A percentile compares a stretch with the other conserved stretches of the same genome.
Evolutionary conservation across 305 asterid genomes (phyloP).

Genomic region (Fraxinus latifolia): DNA sequence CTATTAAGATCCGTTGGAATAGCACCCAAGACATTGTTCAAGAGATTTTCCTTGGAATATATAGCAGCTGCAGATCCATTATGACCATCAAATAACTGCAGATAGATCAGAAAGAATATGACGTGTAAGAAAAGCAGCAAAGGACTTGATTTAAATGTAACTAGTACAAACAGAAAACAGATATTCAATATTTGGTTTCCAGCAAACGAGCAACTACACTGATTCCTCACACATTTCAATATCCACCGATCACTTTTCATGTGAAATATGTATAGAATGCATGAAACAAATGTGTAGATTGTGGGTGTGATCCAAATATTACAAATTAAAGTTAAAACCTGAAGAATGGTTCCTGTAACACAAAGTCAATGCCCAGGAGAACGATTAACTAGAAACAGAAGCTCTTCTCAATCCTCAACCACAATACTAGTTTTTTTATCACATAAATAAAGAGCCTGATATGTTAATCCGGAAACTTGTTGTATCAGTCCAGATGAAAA

Average conservation of each 20-base stretch:
- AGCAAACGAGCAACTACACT: background rate
- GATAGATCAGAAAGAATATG: slow-evolving; percentile 12
- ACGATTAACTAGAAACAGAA: background rate
- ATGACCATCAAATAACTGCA: slow-evolving; percentile 93
- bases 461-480: background rate
- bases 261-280: background rate
- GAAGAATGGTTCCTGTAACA: background rate
- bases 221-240: background rate
- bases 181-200: background rate
- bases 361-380: background rate
- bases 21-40: slow-evolving; percentile 74
- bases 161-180: background rate
- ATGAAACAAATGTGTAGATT: background rate
- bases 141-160: background rate
- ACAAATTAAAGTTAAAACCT: background rate
- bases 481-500: background rate
- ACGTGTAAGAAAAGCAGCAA: slow-evolving; percentile 14
- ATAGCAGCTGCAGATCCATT: slow-evolving; percentile 97
- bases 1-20: slow-evolving; percentile 78
- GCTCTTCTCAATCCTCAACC: slow-evolving; percentile 3
- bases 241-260: background rate
- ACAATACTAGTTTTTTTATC: background rate
- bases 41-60: slow-evolving; percentile 80
- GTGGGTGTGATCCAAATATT: background rate
- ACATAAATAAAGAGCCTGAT: background rate